These are phyloP conservation scores for Teunomyces lycoperdinae DNA, from an alignment of 805 yeast genomes.

Conservation along the genomic window DNA sequence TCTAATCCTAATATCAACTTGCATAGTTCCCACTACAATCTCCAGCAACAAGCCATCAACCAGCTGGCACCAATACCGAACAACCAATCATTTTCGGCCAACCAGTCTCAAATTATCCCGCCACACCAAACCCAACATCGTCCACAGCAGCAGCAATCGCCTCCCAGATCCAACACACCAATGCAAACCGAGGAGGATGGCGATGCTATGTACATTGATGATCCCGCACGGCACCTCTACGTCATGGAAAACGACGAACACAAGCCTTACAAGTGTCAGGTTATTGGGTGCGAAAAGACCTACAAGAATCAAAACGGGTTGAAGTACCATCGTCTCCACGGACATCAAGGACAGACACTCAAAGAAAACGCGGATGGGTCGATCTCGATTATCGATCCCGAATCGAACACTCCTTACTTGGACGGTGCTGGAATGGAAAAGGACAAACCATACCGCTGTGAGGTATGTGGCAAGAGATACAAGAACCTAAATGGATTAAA, in stretches of 20 bases:
- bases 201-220: slow-evolving; percentile 83
- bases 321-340: slow-evolving; percentile 92
- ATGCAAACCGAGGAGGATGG: slow-evolving; percentile 47
- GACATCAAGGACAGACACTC: slow-evolving; percentile 93
- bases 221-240: slow-evolving; percentile 92
- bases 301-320: slow-evolving; percentile 97
- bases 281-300: slow-evolving; percentile 95
- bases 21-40: slow-evolving; percentile 20
- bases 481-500: slow-evolving; percentile 94
- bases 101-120: slow-evolving; percentile 6
- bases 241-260: slow-evolving; percentile 90
- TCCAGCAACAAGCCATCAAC: slow-evolving; percentile 18
- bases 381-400: slow-evolving; percentile 88
- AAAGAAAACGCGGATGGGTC: slow-evolving; percentile 93
- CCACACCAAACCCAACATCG: slow-evolving; percentile 16
- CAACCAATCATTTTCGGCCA: slow-evolving; percentile 2
- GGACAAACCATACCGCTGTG: slow-evolving; percentile 98
- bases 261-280: slow-evolving; percentile 96
- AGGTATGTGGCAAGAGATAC: slow-evolving; percentile 96
- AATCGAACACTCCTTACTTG: slow-evolving; percentile 80
- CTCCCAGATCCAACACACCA: slow-evolving; percentile 9
- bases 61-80: slow-evolving; percentile 12
- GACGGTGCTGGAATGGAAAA: slow-evolving; percentile 94
- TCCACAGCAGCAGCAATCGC: slow-evolving; percentile 9
- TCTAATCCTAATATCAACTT: slow-evolving; percentile 15